Evolutionary conservation across 2,329 filamentous ascomycete genomes (phyloP), one percentile per base, ranked within the genome.

Genomic region (Dactylonectria estremocensis): DNA sequence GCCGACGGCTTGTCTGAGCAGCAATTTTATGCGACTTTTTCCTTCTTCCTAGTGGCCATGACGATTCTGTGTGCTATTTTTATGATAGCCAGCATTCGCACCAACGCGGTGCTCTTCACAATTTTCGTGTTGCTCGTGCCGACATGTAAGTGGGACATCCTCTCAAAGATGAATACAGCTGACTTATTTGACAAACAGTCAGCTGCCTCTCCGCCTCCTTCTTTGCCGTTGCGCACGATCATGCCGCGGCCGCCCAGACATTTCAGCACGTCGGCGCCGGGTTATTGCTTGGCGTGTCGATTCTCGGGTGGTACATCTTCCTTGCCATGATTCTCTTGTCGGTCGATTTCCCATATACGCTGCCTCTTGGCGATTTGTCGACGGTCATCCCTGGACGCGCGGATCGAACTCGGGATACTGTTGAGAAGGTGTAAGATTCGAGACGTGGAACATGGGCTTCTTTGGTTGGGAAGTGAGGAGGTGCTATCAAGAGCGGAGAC

Each of bases 31-130:
- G 81, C 85, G 7, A 84, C 83, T 11, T 85, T 86, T 61, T 82
- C 80, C 35, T 92, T 91, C 81, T 89, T 91, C 80, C 83, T 89
- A 54, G 73, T 92, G 54, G 83, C 84, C 68, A 92, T 92, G 89
- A 86, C 82, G 2, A 76, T 92, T 7, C 79, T 92, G 24, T 89
- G 86, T 77, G 78, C 90, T 52, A 77, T 92, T 65, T 92, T 87
- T 80, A 79, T 91, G 46, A 83, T 93, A 72, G 90, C 89, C 75
- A 85, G 89, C 8, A 82, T 92, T 10, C 88, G 91, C 33, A 93
- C 91, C 18, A 93, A 93, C 73, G 58, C 91, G 6, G 82, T 88
- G 72, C 91, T 91, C 77, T 85, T 89, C 68, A 70, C 87, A 35
- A 91, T 92, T 74, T 92, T 92, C 79, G 70, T 88, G 46, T 81